Conservation (phyloP, 2,329 filamentous ascomycete genomes). For the Teratosphaeria gauchensis region DNA sequence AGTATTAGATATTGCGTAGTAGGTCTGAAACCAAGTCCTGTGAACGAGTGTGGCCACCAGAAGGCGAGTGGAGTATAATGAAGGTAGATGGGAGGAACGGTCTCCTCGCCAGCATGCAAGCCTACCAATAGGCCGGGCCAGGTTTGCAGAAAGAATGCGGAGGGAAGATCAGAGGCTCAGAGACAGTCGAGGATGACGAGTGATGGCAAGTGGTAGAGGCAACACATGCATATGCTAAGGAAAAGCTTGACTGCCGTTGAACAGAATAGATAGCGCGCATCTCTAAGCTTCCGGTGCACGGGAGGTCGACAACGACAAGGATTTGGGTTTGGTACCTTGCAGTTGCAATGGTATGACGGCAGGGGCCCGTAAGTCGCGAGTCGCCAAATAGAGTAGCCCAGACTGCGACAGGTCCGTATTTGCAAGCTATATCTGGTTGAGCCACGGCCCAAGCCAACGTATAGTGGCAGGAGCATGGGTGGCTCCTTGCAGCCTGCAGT, state of each 20-base stretch:
- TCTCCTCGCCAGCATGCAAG: slow-evolving; percentile 6
- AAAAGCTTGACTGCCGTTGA: slow-evolving; percentile 13
- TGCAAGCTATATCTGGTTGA: background rate
- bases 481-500: background rate
- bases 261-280: slow-evolving; percentile 7
- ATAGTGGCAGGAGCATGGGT: background rate
- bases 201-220: slow-evolving; percentile 1
- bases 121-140: slow-evolving; percentile 3
- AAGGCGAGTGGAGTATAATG: slow-evolving; percentile 9
- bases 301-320: background rate
- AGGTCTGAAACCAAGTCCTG: slow-evolving; percentile 1
- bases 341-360: background rate
- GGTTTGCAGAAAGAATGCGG: slow-evolving; percentile 7
- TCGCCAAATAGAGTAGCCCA: background rate
- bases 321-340: background rate
- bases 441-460: background rate
- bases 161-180: background rate
- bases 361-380: background rate
- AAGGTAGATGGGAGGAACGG: slow-evolving; percentile 10
- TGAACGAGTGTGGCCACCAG: background rate
- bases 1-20: background rate
- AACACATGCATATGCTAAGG: slow-evolving; percentile 2
- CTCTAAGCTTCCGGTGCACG: background rate
- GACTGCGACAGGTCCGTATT: background rate
- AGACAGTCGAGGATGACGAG: slow-evolving; percentile 1